Conservation (phyloP, 495 filamentous ascomycete genomes). For the Cudoniella acicularis region DNA sequence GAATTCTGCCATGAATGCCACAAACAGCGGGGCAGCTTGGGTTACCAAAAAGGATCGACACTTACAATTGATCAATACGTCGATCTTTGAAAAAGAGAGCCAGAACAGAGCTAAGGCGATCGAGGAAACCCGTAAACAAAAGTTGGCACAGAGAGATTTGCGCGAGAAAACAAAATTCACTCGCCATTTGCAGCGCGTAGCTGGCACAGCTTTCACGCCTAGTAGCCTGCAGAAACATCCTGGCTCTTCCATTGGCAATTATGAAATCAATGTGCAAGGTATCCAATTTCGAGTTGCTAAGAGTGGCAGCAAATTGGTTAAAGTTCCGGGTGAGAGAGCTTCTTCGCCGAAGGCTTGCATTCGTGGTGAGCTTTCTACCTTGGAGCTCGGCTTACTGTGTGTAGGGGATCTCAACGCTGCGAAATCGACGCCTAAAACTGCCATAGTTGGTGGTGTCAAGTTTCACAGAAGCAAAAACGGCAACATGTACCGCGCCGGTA, state of each 20-base stretch:
- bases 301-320: conserved; percentile 81
- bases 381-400: conserved; percentile 41
- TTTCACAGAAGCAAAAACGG: conserved; percentile 90
- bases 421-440: conserved; percentile 72
- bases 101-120: conserved; percentile 70
- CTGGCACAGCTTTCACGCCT: conserved; percentile 19
- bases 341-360: conserved; percentile 24
- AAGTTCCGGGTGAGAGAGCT: conserved; percentile 58
- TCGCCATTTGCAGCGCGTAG: conserved; percentile 39
- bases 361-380: conserved; percentile 2
- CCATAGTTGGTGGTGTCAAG: conserved; percentile 73
- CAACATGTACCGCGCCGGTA: conserved; percentile 76
- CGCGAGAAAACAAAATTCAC: conserved; percentile 59
- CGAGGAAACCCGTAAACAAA: conserved; percentile 63
- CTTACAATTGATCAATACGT: conserved; percentile 83
- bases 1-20: conserved; percentile 24
- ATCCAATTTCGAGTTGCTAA: conserved; percentile 71
- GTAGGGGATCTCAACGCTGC: conserved; percentile 60
- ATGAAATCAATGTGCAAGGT: conserved; percentile 72
- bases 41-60: conserved; percentile 79
- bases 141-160: conserved; percentile 54
- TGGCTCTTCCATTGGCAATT: conserved; percentile 34
- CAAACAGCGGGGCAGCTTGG: conserved; percentile 49
- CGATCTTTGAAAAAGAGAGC: conserved; percentile 73
- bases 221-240: conserved; percentile 21